A percentile compares a stretch with the other conserved stretches of the same genome.
Evolutionary conservation across 352 stramenopile genomes (phyloP).

Genomic region (Pythium aquatile): DNA sequence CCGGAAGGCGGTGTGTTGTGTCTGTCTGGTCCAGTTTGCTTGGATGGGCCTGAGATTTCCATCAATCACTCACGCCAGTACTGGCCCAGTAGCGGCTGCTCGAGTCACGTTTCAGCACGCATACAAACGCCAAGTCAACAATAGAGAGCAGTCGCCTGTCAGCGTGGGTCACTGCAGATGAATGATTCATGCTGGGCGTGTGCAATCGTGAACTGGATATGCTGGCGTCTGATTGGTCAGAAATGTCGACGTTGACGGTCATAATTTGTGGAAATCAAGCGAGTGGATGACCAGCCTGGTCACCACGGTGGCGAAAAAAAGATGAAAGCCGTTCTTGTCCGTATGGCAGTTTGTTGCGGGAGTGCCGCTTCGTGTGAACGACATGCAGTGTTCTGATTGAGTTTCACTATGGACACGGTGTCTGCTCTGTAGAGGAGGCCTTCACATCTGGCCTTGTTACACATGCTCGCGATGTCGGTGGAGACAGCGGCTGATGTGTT

Average conservation of each 20-base stretch:
- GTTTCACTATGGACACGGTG: too few relatives aligned
- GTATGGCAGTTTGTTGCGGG: background rate
- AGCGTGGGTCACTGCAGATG: background rate
- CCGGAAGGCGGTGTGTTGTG: background rate
- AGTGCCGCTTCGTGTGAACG: background rate
- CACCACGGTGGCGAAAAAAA: background rate
- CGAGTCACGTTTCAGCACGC: background rate
- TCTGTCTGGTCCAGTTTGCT: background rate
- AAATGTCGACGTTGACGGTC: too few relatives aligned
- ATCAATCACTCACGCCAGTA: background rate
- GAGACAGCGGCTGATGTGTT: background rate
- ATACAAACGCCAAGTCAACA: background rate
- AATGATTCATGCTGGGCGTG: background rate
- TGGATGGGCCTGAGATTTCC: constrained; percentile 4
- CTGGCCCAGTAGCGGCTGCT: background rate
- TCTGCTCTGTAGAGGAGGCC: background rate
- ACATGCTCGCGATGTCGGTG: background rate
- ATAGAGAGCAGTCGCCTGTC: background rate
- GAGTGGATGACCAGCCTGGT: too few relatives aligned
- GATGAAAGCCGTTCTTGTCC: too few relatives aligned
- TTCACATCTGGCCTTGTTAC: background rate
- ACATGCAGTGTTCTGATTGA: background rate
- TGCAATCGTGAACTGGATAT: background rate
- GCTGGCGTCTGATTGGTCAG: background rate
- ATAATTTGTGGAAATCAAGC: too few relatives aligned